Evolutionary conservation across 192 early-diverging fungal species (phyloP).

Genomic region (Chytriomyces sp.): DNA sequence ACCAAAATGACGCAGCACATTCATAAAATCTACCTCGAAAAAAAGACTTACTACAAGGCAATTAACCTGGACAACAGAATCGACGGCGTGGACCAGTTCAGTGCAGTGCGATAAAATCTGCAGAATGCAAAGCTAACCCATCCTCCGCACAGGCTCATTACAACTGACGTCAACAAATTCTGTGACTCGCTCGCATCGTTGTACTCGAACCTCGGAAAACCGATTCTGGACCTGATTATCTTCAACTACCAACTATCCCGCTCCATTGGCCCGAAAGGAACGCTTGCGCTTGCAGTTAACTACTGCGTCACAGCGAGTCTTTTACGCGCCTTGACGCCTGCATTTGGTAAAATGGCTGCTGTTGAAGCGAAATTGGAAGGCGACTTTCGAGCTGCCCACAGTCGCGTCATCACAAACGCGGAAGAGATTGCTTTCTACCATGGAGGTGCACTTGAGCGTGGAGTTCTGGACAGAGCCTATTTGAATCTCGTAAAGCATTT

Average conservation of each 20-base stretch:
- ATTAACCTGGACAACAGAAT: slow-evolving; percentile 55
- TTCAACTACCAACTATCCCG: slow-evolving; percentile 74
- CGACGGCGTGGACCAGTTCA: slow-evolving; percentile 51
- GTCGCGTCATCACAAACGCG: slow-evolving; percentile 53
- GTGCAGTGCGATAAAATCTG: not conserved
- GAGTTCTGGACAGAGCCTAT: slow-evolving; percentile 55
- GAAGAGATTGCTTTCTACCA: slow-evolving; percentile 61
- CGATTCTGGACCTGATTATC: slow-evolving; percentile 72
- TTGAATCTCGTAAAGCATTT: slow-evolving; percentile 55
- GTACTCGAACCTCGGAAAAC: slow-evolving; percentile 79
- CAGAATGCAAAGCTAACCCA: not conserved
- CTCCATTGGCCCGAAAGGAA: slow-evolving; percentile 47
- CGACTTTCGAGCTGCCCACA: slow-evolving; percentile 52
- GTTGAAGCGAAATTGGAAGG: slow-evolving; percentile 55
- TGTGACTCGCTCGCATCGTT: slow-evolving; percentile 70
- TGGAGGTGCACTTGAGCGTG: slow-evolving; percentile 49
- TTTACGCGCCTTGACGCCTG: slow-evolving; percentile 47
- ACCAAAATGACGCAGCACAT: slow-evolving; percentile 47
- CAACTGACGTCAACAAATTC: slow-evolving; percentile 74
- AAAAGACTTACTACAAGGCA: slow-evolving; percentile 53
- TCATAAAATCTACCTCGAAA: slow-evolving; percentile 47
- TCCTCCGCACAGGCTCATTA: slow-evolving; percentile 39
- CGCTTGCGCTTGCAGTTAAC: slow-evolving; percentile 43
- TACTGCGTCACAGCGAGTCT: slow-evolving; percentile 47
- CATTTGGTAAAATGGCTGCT: slow-evolving; percentile 57